Base-by-base conservation (phyloP, 805 yeast genomes). In the Cyberlindnera galapagoensis region DNA sequence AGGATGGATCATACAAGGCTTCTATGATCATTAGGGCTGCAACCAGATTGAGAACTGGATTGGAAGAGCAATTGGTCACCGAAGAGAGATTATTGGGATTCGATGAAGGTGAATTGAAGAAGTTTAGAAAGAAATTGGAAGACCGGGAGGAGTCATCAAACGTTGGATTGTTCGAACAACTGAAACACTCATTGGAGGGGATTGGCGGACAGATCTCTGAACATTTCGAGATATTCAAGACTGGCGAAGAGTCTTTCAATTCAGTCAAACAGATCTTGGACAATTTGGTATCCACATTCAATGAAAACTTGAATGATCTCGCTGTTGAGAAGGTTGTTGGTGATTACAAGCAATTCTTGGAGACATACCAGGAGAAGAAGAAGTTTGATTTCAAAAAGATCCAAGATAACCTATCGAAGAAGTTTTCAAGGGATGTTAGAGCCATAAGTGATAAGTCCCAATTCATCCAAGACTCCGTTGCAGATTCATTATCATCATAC, bases 291-390 rank as follows among this genome's bases (percentile, higher is more conserved):
- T 49, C 62, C 3, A 69, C 71, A n/a, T 87, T 82, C 56, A 84
- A 86, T 46, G 84, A 82, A 29, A 81, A 86, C 47, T 74, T 86
- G 59, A 86, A 88, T 51, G 96, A 88, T 57, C 74, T 76, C 7
- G 94, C 88, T 0, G 96, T 88, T 13, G 85, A 85, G 53, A 69
- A 64, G 14, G 77, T 88, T 2, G 77, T 86, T 12, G 61, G 69
- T 13, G 60, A 61, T 9, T 80, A 26, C 28, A 26, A 40, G 20
- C 16, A 7, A 2, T 46, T 44, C 18, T 11, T 42, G 16, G 24
- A 27, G 2, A 21, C 34, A 9, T 45, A 28, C 26, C 27, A 25
- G 17, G 34, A 33, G 2, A 24, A 15, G 6, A 13, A 18, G 3
- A 14, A 18, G 17, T 21, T 27, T 5, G 28, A 34, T 3, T 30